A percentile compares a stretch with the other conserved stretches of the same genome.
These are phyloP conservation scores for Piloderma croceum DNA, from an alignment of 768 basidiomycete genomes.

Conservation along the genomic window DNA sequence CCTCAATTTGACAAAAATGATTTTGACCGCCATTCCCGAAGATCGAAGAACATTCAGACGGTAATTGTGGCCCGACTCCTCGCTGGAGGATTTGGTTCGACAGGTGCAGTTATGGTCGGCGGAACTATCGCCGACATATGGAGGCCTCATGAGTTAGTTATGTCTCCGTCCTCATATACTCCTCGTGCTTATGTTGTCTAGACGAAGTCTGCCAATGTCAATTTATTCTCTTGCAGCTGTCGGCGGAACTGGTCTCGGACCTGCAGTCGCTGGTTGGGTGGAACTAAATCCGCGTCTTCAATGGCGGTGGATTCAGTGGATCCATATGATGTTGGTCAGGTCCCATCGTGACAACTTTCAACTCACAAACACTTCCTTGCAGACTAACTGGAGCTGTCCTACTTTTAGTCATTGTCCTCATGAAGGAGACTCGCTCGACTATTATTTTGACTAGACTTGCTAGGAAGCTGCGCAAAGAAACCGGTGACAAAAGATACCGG, in stretches of 20 bases:
- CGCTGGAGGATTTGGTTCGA: constrained; percentile 61
- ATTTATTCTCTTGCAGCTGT: constrained; percentile 43
- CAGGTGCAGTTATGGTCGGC: constrained; percentile 67
- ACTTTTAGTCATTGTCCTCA: constrained; percentile 32
- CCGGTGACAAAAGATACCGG: constrained; percentile 41
- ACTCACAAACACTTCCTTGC: background rate
- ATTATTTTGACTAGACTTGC: constrained; percentile 50
- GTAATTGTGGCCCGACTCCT: constrained; percentile 63
- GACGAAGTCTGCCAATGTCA: constrained; percentile 51
- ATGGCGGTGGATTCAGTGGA: constrained; percentile 63
- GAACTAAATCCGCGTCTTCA: constrained; percentile 36
- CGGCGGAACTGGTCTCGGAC: constrained; percentile 41
- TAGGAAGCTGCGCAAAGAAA: constrained; percentile 38
- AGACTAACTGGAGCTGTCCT: constrained; percentile 38
- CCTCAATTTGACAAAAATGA: background rate
- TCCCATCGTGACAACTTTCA: background rate
- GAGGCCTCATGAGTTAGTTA: constrained; percentile 49
- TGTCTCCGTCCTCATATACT: background rate
- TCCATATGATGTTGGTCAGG: constrained; percentile 37
- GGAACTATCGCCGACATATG: constrained; percentile 74
- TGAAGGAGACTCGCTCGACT: constrained; percentile 49
- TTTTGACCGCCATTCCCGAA: constrained; percentile 13
- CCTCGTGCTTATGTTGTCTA: constrained; percentile 19
- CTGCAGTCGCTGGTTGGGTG: constrained; percentile 44
- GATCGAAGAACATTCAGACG: constrained; percentile 46